These are phyloP conservation scores for Rhodofomes roseus DNA, from an alignment of 1,284 basidiomycete genomes.

Conservation along the genomic window DNA sequence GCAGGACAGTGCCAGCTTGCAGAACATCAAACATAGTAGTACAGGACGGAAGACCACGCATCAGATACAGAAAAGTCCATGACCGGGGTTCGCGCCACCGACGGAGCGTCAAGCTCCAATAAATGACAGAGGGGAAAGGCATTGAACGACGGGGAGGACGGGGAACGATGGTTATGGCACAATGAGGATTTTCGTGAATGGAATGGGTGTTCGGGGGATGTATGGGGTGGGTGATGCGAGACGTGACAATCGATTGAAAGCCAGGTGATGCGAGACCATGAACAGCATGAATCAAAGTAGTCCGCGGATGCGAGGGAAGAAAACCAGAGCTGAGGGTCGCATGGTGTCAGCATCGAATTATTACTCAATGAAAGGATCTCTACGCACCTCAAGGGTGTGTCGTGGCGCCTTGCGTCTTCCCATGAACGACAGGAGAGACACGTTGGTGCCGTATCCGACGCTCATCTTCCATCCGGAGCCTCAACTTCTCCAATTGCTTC, in stretches of 20 bases:
- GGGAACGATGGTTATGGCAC: conserved; percentile 2
- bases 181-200: not conserved
- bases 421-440: not conserved
- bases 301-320: not conserved
- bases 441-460: conserved; percentile 17
- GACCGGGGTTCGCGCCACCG: not conserved
- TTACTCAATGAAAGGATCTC: too few relatives aligned
- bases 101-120: conserved; percentile 9
- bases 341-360: not conserved
- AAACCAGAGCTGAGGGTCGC: not conserved
- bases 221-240: not conserved
- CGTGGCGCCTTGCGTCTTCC: conserved; percentile 1
- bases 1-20: conserved; percentile 1
- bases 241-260: not conserved
- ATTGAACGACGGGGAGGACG: not conserved
- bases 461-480: conserved; percentile 45
- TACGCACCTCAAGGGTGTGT: conserved; percentile 5
- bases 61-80: conserved; percentile 4
- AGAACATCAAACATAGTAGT: conserved; percentile 7
- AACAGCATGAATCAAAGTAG: not conserved
- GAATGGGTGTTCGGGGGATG: not conserved
- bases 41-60: conserved; percentile 2
- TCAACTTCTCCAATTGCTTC: conserved; percentile 59
- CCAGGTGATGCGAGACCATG: not conserved
- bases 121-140: not conserved